A percentile compares a stretch with the other conserved stretches of the same genome.
Conservation (phyloP, 1,284 basidiomycete species). For the Heterobasidion occidentale region DNA sequence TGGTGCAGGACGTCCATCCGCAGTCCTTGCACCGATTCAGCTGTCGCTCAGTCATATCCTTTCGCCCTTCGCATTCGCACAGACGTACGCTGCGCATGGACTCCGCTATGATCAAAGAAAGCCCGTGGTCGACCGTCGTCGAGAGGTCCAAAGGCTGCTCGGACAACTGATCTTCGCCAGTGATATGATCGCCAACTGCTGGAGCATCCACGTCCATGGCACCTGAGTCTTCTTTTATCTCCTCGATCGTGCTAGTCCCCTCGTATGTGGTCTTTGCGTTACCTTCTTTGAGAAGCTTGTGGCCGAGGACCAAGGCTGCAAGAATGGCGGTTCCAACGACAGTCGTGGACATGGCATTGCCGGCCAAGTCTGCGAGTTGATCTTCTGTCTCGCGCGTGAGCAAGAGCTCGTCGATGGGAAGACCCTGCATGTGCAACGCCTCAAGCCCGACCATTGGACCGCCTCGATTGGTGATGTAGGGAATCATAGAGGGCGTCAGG, state of each 20-base stretch:
- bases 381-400: conserved; percentile 92
- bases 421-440: conserved; percentile 88
- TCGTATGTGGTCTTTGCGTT: conserved; percentile 58
- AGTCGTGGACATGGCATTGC: conserved; percentile 96
- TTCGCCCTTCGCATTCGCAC: conserved; percentile 85
- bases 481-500: conserved; percentile 93
- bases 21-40: conserved; percentile 75
- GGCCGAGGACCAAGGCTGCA: conserved; percentile 68
- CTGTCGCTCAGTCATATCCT: conserved; percentile 64
- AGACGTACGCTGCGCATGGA: conserved; percentile 73
- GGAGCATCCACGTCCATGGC: conserved; percentile 23
- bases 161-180: conserved; percentile 62
- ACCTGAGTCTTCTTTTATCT: conserved; percentile 28
- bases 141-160: conserved; percentile 65
- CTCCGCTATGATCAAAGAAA: conserved; percentile 52
- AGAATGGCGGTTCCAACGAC: conserved; percentile 91
- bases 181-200: conserved; percentile 41
- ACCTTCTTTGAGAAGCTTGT: conserved; percentile 57
- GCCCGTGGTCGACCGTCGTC: conserved; percentile 36
- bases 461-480: conserved; percentile 91
- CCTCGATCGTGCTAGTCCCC: conserved; percentile 35
- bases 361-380: conserved; percentile 89
- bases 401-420: conserved; percentile 87
- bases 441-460: conserved; percentile 95
- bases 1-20: conserved; percentile 72